Evolutionary conservation across 1,139 yeast species (phyloP).

Genomic region (Kodamaea sp.): DNA sequence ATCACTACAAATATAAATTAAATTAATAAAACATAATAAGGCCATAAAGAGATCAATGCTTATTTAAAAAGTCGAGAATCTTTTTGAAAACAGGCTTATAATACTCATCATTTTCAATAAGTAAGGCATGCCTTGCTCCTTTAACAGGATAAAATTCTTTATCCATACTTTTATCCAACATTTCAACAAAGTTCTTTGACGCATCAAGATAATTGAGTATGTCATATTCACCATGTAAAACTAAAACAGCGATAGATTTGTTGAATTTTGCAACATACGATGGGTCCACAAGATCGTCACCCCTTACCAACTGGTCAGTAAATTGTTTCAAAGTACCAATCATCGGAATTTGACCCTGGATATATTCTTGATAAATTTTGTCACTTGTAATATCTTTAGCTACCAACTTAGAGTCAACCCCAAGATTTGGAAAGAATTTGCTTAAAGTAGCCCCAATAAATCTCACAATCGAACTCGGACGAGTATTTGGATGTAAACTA

Average conservation of each 20-base stretch:
- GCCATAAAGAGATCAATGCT: no score
- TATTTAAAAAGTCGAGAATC: conserved; percentile 35
- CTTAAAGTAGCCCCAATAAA: conserved; percentile 47
- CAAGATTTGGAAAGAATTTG: conserved; percentile 48
- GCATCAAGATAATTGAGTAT: conserved; percentile 54
- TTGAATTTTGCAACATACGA: conserved; percentile 41
- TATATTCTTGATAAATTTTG: conserved; percentile 42
- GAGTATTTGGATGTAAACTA: conserved; percentile 44
- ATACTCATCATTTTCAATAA: conserved; percentile 41
- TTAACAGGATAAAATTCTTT: conserved; percentile 26
- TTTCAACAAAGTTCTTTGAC: conserved; percentile 43
- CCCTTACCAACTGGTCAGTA: conserved; percentile 19
- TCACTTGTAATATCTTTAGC: conserved; percentile 56
- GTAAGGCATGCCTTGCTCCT: conserved; percentile 43
- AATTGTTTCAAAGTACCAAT: not conserved
- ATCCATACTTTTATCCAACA: conserved; percentile 28
- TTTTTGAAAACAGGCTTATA: conserved; percentile 31
- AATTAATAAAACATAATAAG: no score
- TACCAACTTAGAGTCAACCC: conserved; percentile 55
- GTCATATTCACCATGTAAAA: conserved; percentile 37
- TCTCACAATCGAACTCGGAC: conserved; percentile 50
- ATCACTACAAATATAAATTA: no score
- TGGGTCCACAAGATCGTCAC: conserved; percentile 46
- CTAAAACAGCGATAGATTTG: conserved; percentile 34
- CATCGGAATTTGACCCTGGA: conserved; percentile 17